Conservation (phyloP, 306 rosid genomes). For the Styphnolobium japonicum region DNA sequence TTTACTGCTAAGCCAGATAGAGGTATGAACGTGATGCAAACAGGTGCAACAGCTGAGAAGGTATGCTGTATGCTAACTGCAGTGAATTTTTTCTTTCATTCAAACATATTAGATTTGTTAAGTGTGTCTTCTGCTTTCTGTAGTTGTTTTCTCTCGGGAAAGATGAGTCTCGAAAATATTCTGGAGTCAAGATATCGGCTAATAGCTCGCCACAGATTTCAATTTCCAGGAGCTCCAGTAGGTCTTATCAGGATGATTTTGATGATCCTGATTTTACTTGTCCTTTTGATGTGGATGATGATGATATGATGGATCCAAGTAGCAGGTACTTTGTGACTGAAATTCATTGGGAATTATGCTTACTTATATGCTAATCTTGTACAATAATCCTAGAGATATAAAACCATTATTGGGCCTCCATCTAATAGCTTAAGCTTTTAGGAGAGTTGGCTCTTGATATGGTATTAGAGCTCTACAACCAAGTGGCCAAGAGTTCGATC, state of each 20-base stretch:
- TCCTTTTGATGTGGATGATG: conserved; percentile 76
- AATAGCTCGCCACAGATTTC: conserved; percentile 54
- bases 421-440: no score
- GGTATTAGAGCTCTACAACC: no score
- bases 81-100: neutral
- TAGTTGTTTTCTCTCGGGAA: conserved; percentile 60
- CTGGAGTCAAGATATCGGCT: conserved; percentile 53
- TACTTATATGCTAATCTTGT: conserved; percentile 7
- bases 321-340: conserved; percentile 60
- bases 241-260: conserved; percentile 64
- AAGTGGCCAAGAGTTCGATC: no score
- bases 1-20: conserved; percentile 45
- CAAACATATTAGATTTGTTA: neutral
- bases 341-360: conserved; percentile 22
- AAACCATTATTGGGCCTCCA: no score
- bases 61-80: conserved; percentile 37
- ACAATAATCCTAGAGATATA: no score
- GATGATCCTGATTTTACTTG: conserved; percentile 70
- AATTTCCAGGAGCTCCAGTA: conserved; percentile 78
- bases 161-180: conserved; percentile 53
- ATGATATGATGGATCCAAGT: conserved; percentile 64
- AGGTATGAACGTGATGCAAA: conserved; percentile 35
- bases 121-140: conserved; percentile 26
- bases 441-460: no score
- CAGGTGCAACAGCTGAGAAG: conserved; percentile 59